Evolutionary conservation across 2,329 filamentous ascomycete genomes (phyloP).

Genomic region (Fusarium veterinarium): DNA sequence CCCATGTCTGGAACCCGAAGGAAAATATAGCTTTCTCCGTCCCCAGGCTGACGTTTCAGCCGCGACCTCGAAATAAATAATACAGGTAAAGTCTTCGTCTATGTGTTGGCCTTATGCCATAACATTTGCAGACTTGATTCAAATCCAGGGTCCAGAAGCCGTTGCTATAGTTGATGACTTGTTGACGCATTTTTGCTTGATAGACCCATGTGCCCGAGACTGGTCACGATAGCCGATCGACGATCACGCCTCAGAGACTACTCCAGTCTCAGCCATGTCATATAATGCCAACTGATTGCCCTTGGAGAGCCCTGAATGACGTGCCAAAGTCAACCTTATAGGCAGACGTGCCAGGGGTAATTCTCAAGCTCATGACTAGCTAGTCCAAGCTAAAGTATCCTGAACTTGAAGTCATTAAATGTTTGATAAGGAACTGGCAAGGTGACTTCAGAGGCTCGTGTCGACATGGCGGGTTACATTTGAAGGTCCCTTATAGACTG

Average conservation of each 20-base stretch:
- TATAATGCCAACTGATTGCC: constrained; percentile 1
- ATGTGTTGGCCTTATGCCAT: neutral
- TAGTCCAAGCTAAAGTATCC: constrained; percentile 20
- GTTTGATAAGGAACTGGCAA: neutral
- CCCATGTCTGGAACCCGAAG: neutral
- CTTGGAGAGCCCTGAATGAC: constrained; percentile 29
- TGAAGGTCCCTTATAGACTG: neutral
- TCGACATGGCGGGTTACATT: neutral
- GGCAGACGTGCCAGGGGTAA: neutral
- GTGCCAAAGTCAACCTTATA: constrained; percentile 17
- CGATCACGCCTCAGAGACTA: constrained; percentile 35
- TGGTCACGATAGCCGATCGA: constrained; percentile 43
- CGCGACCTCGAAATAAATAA: neutral
- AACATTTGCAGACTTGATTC: constrained; percentile 1
- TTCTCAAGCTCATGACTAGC: constrained; percentile 26
- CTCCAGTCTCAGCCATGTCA: constrained; percentile 17
- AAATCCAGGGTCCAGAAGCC: neutral
- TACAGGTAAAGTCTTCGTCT: neutral
- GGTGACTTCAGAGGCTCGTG: neutral
- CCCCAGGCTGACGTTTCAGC: neutral
- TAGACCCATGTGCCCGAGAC: constrained; percentile 19
- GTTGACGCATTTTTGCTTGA: constrained; percentile 22
- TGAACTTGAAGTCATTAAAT: constrained; percentile 16
- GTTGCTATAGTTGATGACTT: constrained; percentile 4
- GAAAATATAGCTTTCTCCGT: constrained; percentile 1